These are phyloP conservation scores for Mortierella hygrophila DNA, from an alignment of 192 early-diverging fungal genomes.

Conservation along the genomic window DNA sequence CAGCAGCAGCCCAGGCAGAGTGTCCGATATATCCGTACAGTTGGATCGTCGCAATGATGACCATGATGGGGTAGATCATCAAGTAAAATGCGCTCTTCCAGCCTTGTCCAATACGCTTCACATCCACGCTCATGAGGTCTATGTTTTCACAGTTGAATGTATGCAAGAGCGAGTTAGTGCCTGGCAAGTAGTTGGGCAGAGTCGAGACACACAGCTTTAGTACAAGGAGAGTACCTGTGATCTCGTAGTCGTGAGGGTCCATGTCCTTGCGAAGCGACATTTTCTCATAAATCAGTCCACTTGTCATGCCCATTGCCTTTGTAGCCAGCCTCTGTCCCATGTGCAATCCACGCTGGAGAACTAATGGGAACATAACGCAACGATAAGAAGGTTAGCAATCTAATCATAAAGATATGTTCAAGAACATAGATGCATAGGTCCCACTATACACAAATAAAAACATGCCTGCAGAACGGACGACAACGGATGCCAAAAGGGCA, in stretches of 20 bases:
- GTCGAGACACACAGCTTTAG: background rate
- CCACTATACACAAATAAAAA: background rate
- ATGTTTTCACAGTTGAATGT: background rate
- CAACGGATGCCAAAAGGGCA: constrained; percentile 28
- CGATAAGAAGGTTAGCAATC: background rate
- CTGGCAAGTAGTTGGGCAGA: background rate
- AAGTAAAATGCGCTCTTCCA: constrained; percentile 44
- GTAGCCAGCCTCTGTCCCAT: constrained; percentile 42
- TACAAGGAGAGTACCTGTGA: constrained; percentile 18
- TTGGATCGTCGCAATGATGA: constrained; percentile 37
- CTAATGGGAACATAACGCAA: background rate
- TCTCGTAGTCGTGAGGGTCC: constrained; percentile 50
- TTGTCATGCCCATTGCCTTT: constrained; percentile 49
- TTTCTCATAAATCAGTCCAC: constrained; percentile 48
- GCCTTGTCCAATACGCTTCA: constrained; percentile 47
- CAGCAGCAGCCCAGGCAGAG: constrained; percentile 40
- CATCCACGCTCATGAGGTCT: constrained; percentile 44
- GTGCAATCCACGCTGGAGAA: constrained; percentile 47
- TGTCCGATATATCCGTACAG: constrained; percentile 45
- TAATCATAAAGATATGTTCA: background rate
- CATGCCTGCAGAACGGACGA: constrained; percentile 40
- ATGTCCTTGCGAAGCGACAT: constrained; percentile 52
- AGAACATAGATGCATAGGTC: background rate
- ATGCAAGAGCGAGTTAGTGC: background rate
- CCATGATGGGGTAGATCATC: constrained; percentile 40